Base-by-base conservation (phyloP, 176 grass and related monocot species). In the Carex littledalei region DNA sequence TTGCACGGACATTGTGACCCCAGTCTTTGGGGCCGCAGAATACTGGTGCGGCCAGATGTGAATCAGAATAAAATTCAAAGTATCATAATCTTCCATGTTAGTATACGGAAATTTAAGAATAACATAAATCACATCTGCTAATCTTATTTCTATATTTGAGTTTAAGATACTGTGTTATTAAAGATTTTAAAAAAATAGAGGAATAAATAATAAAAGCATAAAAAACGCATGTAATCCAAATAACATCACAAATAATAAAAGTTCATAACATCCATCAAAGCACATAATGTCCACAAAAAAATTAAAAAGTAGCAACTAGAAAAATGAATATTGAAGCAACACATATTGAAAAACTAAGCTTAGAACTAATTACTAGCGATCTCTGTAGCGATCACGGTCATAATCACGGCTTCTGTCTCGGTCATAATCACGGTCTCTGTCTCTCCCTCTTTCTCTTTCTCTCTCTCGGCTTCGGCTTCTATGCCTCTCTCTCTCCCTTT, bases 391-490 rank as follows among this genome's bases (percentile, higher is more conserved):
- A 18, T 72, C 37, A n/a, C 68, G 68, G 37, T 72, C 68, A 47
- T 72, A 72, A 71, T 71, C 67, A 45, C 67, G 67, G 8, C 35
- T 45, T n/a, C 67, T 71, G 35, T 45, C 67, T 71, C 67, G 35
- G 35, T 71, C 67, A 70, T 70, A 70, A 71, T 72, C 68, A 20
- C 68, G 37, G 67, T 47, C 68, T 45, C 68, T 72, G 18, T 70
- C 67, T 70, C 67, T 70, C 4, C 8, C 67, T 39, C 67, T 70
- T 6, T 6, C 67, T 41, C 67, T 70, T 72, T 72, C 68, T 72
- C 68, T 72, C 35, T 72, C 68, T 47, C 68, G 43, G 39, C 68
- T 72, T 43, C 68, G 68, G 37, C 68, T 72, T 72, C 68, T 72
- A 18, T 43, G 68, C 68, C 68, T 72, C 17, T 72, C 68, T 39